Percentiles rank a stretch among this genome's conserved stretches.
phyloP scores from a whole-genome alignment of 2,329 filamentous ascomycete species.

The Aspergillus sp. region DNA sequence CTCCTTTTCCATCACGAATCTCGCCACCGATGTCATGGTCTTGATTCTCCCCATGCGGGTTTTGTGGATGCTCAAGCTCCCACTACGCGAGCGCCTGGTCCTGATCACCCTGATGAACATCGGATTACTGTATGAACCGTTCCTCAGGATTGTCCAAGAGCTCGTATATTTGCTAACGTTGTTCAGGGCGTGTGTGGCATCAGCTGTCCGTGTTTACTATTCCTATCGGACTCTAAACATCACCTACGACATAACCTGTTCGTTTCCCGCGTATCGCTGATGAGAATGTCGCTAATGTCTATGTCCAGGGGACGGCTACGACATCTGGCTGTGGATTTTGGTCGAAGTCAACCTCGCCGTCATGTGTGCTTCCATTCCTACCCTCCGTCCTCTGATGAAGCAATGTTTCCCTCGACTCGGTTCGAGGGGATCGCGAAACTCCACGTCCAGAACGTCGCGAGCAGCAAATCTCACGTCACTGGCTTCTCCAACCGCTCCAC shows the following conservation, averaged over 20 bases:
- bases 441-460: background rate
- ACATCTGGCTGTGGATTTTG: slow-evolving; percentile 5
- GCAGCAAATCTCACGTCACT: too few relatives aligned
- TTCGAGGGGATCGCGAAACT: background rate
- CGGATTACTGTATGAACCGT: slow-evolving; percentile 1
- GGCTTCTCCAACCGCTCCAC: too few relatives aligned
- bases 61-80: slow-evolving; percentile 3
- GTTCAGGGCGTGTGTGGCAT: slow-evolving; percentile 5
- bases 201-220: slow-evolving; percentile 3
- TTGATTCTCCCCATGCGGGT: background rate
- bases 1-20: slow-evolving; percentile 3
- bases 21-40: slow-evolving; percentile 1
- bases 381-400: slow-evolving; percentile 2
- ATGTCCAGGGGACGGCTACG: slow-evolving; percentile 2
- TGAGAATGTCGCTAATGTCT: too few relatives aligned
- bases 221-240: slow-evolving; percentile 2
- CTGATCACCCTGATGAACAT: slow-evolving; percentile 6
- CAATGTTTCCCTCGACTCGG: slow-evolving; percentile 1
- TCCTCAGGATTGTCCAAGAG: too few relatives aligned
- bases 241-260: slow-evolving; percentile 5
- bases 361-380: slow-evolving; percentile 4
- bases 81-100: background rate
- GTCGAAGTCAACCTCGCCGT: slow-evolving; percentile 6
- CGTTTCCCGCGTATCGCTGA: background rate
- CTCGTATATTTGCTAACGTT: too few relatives aligned